Conservation (phyloP, 2,329 filamentous ascomycete genomes). For the Colletotrichum cordylinicola region DNA sequence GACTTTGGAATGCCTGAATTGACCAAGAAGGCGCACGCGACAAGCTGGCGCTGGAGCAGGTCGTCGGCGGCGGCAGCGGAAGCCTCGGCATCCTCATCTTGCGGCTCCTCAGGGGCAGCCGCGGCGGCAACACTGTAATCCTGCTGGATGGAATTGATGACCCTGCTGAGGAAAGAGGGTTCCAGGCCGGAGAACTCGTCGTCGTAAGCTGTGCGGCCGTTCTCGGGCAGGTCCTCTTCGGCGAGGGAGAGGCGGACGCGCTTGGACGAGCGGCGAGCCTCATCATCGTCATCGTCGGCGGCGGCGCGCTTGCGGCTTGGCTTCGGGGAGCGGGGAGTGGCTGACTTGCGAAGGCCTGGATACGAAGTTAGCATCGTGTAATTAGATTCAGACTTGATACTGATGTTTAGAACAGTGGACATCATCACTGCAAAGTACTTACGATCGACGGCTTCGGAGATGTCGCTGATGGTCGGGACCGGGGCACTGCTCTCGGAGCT, state of each 20-base stretch:
- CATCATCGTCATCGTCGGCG: background rate
- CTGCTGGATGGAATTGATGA: background rate
- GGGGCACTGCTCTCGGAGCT: background rate
- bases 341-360: background rate
- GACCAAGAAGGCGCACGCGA: background rate
- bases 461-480: background rate
- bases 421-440: background rate
- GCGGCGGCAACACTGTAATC: background rate
- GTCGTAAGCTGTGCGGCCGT: background rate
- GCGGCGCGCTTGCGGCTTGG: background rate
- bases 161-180: background rate
- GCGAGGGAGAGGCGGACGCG: background rate
- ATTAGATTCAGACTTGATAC: background rate
- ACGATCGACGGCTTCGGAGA: background rate
- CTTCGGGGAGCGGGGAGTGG: background rate
- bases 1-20: background rate
- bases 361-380: background rate
- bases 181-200: background rate
- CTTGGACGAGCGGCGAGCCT: background rate
- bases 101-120: background rate
- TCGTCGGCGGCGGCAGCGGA: background rate
- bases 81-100: background rate
- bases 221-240: background rate
- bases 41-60: background rate
- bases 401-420: background rate